Conservation (phyloP, 78 protist genomes). For the Bodo saltans region DNA sequence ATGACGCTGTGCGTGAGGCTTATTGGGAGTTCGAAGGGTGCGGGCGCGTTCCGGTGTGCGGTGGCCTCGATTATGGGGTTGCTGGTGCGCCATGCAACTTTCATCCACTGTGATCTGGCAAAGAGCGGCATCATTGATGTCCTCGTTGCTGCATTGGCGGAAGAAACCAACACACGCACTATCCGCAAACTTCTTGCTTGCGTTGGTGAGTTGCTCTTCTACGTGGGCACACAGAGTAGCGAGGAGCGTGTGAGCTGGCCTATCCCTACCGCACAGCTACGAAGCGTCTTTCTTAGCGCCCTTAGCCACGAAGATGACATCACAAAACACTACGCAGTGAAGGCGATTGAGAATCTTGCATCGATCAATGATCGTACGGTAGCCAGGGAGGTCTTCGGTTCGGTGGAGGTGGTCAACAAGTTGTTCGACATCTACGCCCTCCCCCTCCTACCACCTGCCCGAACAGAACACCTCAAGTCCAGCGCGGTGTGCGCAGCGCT, state of each 20-base stretch:
- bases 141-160: neutral
- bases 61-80: constrained; percentile 28
- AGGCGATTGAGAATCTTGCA: constrained; percentile 28
- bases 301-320: constrained; percentile 22
- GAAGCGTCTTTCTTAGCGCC: neutral
- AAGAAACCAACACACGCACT: neutral
- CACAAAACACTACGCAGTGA: constrained; percentile 30
- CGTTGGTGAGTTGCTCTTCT: constrained; percentile 45
- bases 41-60: neutral
- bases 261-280: neutral
- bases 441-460: neutral
- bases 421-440: neutral
- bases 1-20: neutral
- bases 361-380: neutral
- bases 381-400: neutral
- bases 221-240: constrained; percentile 11
- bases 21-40: neutral
- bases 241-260: neutral
- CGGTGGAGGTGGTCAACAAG: neutral
- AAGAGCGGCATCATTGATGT: neutral
- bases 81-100: constrained; percentile 41
- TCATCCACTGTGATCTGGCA: neutral
- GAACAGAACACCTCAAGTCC: neutral
- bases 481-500: neutral
- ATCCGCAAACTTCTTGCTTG: constrained; percentile 21